Conservation (phyloP, 2,329 filamentous ascomycete genomes). For the Aotearoamyces nothofagi region DNA sequence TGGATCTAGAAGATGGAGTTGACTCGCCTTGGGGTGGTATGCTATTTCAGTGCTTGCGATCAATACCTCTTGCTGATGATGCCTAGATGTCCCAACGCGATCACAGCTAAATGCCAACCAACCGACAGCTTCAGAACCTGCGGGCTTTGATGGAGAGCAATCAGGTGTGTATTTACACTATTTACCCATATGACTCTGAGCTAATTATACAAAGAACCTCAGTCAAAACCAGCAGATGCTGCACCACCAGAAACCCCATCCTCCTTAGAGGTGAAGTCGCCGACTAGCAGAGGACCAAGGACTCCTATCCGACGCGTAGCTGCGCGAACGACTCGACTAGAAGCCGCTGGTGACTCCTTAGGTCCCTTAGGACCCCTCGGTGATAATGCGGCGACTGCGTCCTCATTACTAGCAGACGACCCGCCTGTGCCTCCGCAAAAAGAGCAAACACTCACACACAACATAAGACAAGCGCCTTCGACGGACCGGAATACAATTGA, state of each 20-base stretch:
- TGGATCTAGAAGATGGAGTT: conserved; percentile 28
- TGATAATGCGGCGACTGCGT: conserved; percentile 23
- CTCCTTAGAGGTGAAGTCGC: conserved; percentile 15
- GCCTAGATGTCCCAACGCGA: conserved; percentile 25
- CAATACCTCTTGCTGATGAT: conserved; percentile 8
- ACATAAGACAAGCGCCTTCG: conserved; percentile 27
- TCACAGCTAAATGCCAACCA: conserved; percentile 17
- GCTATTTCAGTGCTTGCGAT: conserved; percentile 1
- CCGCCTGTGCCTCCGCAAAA: conserved; percentile 58
- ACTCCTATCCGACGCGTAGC: conserved; percentile 40
- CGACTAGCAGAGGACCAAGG: conserved; percentile 16
- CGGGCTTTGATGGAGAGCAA: conserved; percentile 11
- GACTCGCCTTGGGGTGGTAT: conserved; percentile 30
- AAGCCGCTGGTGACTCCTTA: conserved; percentile 60
- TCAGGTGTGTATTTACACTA: neutral
- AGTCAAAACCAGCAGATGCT: conserved; percentile 5
- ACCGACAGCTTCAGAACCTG: conserved; percentile 12
- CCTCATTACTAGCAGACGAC: conserved; percentile 28
- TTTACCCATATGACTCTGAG: too few species aligned
- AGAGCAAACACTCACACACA: conserved; percentile 46
- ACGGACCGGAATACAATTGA: conserved; percentile 38
- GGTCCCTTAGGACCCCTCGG: conserved; percentile 61
- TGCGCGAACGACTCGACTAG: conserved; percentile 62
- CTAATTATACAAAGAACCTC: too few species aligned
- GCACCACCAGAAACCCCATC: conserved; percentile 10